Evolutionary conservation across 768 basidiomycete species (phyloP).

Genomic region (Clitopilus hobsonii): DNA sequence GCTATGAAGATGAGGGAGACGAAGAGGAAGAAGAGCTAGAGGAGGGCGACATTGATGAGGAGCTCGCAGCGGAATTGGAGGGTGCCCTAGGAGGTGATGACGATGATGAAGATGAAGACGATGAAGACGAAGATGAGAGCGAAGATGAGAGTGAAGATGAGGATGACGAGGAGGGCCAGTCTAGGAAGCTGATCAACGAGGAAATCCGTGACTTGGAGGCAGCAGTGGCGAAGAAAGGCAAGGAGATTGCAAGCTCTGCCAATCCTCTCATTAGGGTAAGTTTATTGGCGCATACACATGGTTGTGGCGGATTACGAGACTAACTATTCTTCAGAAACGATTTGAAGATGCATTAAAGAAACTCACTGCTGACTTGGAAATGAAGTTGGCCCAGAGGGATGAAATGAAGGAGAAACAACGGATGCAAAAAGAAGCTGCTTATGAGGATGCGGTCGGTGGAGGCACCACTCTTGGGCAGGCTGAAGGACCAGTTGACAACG

Average conservation of each 20-base stretch:
- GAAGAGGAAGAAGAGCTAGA: slow-evolving; percentile 59
- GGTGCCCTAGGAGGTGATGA: slow-evolving; percentile 78
- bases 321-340: slow-evolving; percentile 57
- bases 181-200: slow-evolving; percentile 77
- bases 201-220: slow-evolving; percentile 88
- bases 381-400: slow-evolving; percentile 76
- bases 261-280: slow-evolving; percentile 84
- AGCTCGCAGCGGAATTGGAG: slow-evolving; percentile 84
- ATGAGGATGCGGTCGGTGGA: slow-evolving; percentile 33
- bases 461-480: slow-evolving; percentile 25
- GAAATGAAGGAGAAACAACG: slow-evolving; percentile 75
- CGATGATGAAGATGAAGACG: slow-evolving; percentile 58
- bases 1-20: slow-evolving; percentile 53
- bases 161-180: slow-evolving; percentile 76
- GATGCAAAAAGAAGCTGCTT: slow-evolving; percentile 63
- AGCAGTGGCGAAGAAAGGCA: slow-evolving; percentile 81
- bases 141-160: slow-evolving; percentile 80
- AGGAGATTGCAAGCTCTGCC: slow-evolving; percentile 75
- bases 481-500: slow-evolving; percentile 25
- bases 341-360: slow-evolving; percentile 93
- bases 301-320: too few species aligned
- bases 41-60: slow-evolving; percentile 84
- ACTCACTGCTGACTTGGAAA: slow-evolving; percentile 78
- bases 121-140: slow-evolving; percentile 61
- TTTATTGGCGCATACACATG: neutral